A percentile compares a stretch with the other conserved stretches of the same genome.
Conservation (phyloP, 139 green algal species). For the Chlamydomonas urium region DNA sequence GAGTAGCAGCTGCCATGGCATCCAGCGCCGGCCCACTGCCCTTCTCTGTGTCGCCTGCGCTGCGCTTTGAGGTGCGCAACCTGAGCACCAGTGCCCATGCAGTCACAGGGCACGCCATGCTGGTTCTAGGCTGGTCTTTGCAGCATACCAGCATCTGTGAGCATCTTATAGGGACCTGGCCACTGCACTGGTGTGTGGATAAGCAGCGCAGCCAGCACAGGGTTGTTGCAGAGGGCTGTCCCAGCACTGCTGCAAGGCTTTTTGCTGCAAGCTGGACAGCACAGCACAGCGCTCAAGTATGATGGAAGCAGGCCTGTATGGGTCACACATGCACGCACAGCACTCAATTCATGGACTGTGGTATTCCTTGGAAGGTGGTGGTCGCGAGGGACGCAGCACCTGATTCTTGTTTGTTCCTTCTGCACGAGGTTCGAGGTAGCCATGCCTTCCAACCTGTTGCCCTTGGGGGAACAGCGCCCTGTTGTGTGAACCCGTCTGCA, state of each 20-base stretch:
- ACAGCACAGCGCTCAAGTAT: neutral
- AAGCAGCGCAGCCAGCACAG: neutral
- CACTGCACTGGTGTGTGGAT: neutral
- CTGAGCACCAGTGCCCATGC: neutral
- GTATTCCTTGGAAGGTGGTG: neutral
- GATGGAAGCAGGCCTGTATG: neutral
- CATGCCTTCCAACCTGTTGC: neutral
- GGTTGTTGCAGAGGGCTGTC: neutral
- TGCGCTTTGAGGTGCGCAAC: conserved; percentile 43
- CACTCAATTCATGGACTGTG: too few species aligned
- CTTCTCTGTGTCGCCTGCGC: conserved; percentile 32
- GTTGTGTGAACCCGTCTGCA: neutral
- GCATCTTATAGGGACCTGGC: too few species aligned
- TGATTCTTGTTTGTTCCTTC: too few species aligned
- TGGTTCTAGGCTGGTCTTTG: neutral
- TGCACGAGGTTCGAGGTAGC: neutral
- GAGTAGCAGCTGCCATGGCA: neutral
- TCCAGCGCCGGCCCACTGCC: conserved; percentile 20
- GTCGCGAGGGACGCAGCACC: neutral
- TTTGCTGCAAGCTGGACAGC: neutral
- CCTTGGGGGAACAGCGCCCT: neutral
- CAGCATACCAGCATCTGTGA: neutral
- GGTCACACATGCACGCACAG: too few species aligned
- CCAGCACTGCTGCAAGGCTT: neutral
- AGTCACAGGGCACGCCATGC: neutral